Percentiles rank a stretch among this genome's conserved stretches.
Evolutionary conservation across 1,284 basidiomycete genomes (phyloP).

Genomic region (Rhodotorula glutinis): DNA sequence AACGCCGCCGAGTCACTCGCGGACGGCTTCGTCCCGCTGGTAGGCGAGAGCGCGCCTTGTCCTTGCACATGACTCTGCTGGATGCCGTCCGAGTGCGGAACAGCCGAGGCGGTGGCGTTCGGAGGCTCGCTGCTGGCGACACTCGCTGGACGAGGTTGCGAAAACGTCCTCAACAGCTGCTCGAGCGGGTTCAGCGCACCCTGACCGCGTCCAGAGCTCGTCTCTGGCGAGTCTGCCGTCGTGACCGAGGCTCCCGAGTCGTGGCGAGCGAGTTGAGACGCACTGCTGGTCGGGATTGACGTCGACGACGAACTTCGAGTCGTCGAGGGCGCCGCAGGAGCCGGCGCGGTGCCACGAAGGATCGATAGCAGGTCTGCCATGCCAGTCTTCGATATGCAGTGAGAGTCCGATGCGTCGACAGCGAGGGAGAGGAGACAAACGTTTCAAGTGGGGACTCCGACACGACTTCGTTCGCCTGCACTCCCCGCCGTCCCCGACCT

Average conservation of each 20-base stretch:
- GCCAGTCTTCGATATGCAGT: too few relatives aligned
- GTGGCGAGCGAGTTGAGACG: not conserved
- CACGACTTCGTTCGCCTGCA: too few relatives aligned
- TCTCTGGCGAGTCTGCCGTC: not conserved
- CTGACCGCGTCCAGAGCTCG: too few relatives aligned
- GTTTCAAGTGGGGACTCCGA: too few relatives aligned
- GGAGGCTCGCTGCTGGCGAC: not conserved
- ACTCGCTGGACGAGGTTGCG: not conserved
- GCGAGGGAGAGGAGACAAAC: too few relatives aligned
- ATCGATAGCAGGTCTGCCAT: constrained; percentile 8
- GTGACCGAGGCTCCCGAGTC: not conserved
- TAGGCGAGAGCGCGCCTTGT: not conserved
- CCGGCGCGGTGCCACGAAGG: not conserved
- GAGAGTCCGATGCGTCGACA: too few relatives aligned
- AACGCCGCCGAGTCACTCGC: not conserved
- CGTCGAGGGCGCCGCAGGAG: not conserved
- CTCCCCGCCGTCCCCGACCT: too few relatives aligned
- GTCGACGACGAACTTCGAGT: not conserved
- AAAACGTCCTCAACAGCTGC: constrained; percentile 1
- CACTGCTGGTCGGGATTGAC: not conserved
- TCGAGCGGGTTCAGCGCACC: not conserved
- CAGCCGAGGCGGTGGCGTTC: too few relatives aligned
- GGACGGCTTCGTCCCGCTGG: too few relatives aligned
- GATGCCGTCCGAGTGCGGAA: not conserved
- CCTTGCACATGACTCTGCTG: too few relatives aligned